These are phyloP conservation scores for Dimocarpus longan DNA, from an alignment of 345 rosid genomes.

Conservation along the genomic window DNA sequence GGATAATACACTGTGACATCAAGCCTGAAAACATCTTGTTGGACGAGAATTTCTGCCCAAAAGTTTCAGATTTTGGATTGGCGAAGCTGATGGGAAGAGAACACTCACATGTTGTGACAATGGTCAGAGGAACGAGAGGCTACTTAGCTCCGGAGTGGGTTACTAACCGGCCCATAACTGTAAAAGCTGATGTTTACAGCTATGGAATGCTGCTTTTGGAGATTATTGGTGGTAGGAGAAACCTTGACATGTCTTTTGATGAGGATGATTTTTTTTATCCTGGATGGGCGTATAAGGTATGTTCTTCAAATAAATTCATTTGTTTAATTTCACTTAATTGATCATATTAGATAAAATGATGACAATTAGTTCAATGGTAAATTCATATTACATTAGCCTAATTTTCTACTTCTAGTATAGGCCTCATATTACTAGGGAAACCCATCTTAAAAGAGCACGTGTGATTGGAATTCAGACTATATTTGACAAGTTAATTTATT, in stretches of 20 bases:
- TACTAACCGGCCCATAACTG: constrained; percentile 70
- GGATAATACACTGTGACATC: constrained; percentile 73
- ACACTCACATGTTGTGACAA: constrained; percentile 69
- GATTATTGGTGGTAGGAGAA: constrained; percentile 75
- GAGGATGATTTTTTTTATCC: constrained; percentile 79
- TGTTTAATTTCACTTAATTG: background rate
- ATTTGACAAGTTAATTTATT: too few species aligned
- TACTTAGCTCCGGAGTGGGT: constrained; percentile 84
- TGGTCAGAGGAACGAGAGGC: constrained; percentile 78
- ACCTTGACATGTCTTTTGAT: constrained; percentile 62
- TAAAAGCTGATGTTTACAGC: constrained; percentile 84
- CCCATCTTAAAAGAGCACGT: too few species aligned
- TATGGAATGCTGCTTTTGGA: constrained; percentile 82
- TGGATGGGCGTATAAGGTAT: constrained; percentile 86
- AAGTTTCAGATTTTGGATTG: constrained; percentile 72
- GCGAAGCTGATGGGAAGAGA: constrained; percentile 80
- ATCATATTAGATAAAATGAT: too few species aligned
- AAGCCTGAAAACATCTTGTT: constrained; percentile 72
- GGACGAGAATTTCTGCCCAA: constrained; percentile 63
- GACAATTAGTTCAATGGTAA: too few species aligned
- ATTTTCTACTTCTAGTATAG: too few species aligned
- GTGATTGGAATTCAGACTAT: too few species aligned
- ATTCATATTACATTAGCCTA: too few species aligned
- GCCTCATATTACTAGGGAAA: too few species aligned
- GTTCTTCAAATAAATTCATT: constrained; percentile 2